Evolutionary conservation across 805 yeast species (phyloP).

Genomic region (Zygosaccharomyces siamensis): DNA sequence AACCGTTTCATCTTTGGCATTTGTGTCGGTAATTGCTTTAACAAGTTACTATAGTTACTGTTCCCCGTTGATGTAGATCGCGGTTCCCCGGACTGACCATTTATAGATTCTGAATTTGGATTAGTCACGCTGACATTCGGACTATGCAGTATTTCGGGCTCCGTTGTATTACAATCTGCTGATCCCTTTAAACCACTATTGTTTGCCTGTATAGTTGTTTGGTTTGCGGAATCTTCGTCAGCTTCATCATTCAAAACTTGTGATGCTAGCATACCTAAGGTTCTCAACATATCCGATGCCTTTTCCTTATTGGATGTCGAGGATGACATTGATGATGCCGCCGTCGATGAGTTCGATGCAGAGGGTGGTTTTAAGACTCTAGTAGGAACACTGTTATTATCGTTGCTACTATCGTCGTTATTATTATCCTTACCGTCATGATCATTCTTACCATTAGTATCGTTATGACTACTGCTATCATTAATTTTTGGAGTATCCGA

Average conservation of each 20-base stretch:
- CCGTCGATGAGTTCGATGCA: slow-evolving; percentile 1
- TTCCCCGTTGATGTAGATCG: slow-evolving; percentile 5
- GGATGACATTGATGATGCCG: slow-evolving; percentile 5
- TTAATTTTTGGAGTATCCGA: slow-evolving; percentile 7
- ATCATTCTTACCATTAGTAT: not conserved
- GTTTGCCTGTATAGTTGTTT: slow-evolving; percentile 12
- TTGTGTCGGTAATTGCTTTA: slow-evolving; percentile 8
- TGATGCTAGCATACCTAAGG: slow-evolving; percentile 51
- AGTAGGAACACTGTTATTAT: not conserved
- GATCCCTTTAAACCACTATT: not conserved
- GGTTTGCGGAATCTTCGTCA: slow-evolving; percentile 17
- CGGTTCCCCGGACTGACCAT: slow-evolving; percentile 1
- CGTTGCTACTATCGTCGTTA: not conserved
- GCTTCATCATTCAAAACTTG: slow-evolving; percentile 44
- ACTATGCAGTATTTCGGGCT: slow-evolving; percentile 11
- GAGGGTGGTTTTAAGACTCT: not conserved
- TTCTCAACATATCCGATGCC: slow-evolving; percentile 38
- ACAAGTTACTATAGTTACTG: not conserved
- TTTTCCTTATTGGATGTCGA: slow-evolving; percentile 8
- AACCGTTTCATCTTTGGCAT: slow-evolving; percentile 31
- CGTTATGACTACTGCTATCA: not conserved
- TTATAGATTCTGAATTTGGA: slow-evolving; percentile 1
- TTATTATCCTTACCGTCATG: not conserved
- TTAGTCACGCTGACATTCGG: slow-evolving; percentile 7
- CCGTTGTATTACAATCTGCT: slow-evolving; percentile 10